Evolutionary conservation across 2,329 filamentous ascomycete genomes (phyloP).

Genomic region (Trichoderma citrinoviride): DNA sequence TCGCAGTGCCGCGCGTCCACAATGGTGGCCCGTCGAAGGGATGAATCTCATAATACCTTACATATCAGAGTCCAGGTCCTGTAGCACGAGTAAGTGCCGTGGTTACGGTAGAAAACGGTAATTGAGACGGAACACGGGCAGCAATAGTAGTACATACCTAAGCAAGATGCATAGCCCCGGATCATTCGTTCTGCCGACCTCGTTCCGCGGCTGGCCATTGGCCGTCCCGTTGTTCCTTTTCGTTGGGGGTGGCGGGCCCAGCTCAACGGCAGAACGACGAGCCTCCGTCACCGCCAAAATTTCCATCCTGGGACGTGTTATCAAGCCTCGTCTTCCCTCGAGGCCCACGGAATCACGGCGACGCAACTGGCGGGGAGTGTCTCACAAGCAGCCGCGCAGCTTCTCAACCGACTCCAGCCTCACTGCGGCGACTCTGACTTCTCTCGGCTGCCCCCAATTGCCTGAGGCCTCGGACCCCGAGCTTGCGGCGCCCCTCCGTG

Average conservation of each 20-base stretch:
- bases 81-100: too few relatives aligned
- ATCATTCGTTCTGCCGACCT: constrained; percentile 19
- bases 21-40: not conserved
- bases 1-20: not conserved
- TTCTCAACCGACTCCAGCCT: not conserved
- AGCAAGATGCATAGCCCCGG: too few relatives aligned
- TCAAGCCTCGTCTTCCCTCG: constrained; percentile 2
- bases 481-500: constrained; percentile 12
- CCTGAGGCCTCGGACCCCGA: not conserved
- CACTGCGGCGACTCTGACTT: not conserved
- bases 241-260: constrained; percentile 10
- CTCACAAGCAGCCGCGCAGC: not conserved
- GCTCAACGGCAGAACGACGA: constrained; percentile 18
- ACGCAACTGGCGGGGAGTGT: not conserved
- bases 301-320: constrained; percentile 10
- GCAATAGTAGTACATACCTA: too few relatives aligned
- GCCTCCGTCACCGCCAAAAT: constrained; percentile 15
- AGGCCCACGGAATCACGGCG: not conserved
- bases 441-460: not conserved
- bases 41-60: too few relatives aligned
- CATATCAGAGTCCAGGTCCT: too few relatives aligned
- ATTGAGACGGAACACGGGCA: not conserved
- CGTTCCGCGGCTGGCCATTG: not conserved
- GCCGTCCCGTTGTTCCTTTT: not conserved
- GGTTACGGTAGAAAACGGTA: not conserved